Conservation (phyloP, 2,329 filamentous ascomycete species). For the Rutstroemia sp. region DNA sequence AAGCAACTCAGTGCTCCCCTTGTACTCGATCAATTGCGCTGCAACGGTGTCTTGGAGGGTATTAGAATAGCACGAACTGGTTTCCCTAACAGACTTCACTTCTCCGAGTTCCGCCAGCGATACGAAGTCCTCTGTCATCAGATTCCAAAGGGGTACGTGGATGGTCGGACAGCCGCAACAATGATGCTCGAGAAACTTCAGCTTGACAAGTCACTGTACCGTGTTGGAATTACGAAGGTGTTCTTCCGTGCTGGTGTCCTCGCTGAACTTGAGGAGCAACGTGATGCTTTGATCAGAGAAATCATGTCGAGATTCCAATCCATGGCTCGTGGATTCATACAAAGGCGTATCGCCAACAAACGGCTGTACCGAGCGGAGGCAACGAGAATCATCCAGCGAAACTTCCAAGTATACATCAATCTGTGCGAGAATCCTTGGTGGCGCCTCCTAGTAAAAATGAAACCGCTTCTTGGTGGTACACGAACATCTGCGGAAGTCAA, state of each 20-base stretch:
- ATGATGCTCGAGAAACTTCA: slow-evolving; percentile 86
- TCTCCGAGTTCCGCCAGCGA: slow-evolving; percentile 87
- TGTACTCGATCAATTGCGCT: slow-evolving; percentile 95
- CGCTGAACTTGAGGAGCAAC: slow-evolving; percentile 91
- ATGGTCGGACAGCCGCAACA: slow-evolving; percentile 77
- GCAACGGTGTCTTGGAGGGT: slow-evolving; percentile 98
- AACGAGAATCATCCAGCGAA: slow-evolving; percentile 87
- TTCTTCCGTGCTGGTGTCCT: slow-evolving; percentile 96
- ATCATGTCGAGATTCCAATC: slow-evolving; percentile 95
- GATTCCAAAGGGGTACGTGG: slow-evolving; percentile 84
- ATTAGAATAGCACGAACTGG: slow-evolving; percentile 95
- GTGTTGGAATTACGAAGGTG: slow-evolving; percentile 92
- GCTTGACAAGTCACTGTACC: slow-evolving; percentile 78
- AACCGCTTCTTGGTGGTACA: slow-evolving; percentile 85
- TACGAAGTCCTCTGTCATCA: slow-evolving; percentile 89
- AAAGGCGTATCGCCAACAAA: slow-evolving; percentile 84
- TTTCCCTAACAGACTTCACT: slow-evolving; percentile 88
- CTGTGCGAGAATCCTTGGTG: slow-evolving; percentile 95
- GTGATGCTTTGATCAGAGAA: slow-evolving; percentile 84
- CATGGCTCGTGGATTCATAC: slow-evolving; percentile 80
- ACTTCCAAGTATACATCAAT: slow-evolving; percentile 86
- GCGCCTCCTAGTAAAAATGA: slow-evolving; percentile 91
- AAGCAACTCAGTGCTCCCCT: slow-evolving; percentile 87
- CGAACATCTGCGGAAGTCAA: slow-evolving; percentile 90
- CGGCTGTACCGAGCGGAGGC: slow-evolving; percentile 90